A percentile compares a stretch with the other conserved stretches of the same genome.
phyloP scores from a whole-genome alignment of 2,329 filamentous ascomycete species.

The Zymoseptoria brevis region DNA sequence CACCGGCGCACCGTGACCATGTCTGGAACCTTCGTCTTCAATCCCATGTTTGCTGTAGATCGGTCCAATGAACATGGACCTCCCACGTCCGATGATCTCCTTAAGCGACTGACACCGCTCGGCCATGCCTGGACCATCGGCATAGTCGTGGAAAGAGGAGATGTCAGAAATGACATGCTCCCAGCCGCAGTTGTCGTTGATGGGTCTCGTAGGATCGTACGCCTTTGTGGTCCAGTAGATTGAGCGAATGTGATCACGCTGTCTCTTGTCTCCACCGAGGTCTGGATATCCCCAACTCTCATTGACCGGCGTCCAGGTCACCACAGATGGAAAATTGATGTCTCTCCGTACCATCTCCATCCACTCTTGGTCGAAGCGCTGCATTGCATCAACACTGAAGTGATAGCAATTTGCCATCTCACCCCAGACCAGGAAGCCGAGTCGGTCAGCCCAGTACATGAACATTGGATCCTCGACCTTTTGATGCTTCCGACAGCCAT shows the following conservation, averaged over 20 bases:
- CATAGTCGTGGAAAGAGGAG: constrained; percentile 62
- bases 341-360: constrained; percentile 54
- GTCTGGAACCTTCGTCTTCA: constrained; percentile 43
- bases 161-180: constrained; percentile 59
- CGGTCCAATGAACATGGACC: constrained; percentile 48
- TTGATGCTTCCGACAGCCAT: constrained; percentile 58
- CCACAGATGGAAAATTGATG: constrained; percentile 56
- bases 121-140: constrained; percentile 49
- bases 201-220: constrained; percentile 54
- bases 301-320: constrained; percentile 62
- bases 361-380: constrained; percentile 59
- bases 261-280: constrained; percentile 48
- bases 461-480: constrained; percentile 56
- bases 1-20: constrained; percentile 49
- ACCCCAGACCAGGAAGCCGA: constrained; percentile 57
- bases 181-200: constrained; percentile 68
- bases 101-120: constrained; percentile 48
- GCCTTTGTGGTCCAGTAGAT: constrained; percentile 58
- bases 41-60: constrained; percentile 28
- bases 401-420: constrained; percentile 59
- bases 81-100: constrained; percentile 49
- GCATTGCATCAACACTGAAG: constrained; percentile 51
- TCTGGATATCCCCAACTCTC: constrained; percentile 57
- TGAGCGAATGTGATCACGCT: constrained; percentile 56
- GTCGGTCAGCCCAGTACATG: constrained; percentile 53